Evolutionary conservation across 2,329 filamentous ascomycete genomes (phyloP).

Genomic region (Drechmeria coniospora): DNA sequence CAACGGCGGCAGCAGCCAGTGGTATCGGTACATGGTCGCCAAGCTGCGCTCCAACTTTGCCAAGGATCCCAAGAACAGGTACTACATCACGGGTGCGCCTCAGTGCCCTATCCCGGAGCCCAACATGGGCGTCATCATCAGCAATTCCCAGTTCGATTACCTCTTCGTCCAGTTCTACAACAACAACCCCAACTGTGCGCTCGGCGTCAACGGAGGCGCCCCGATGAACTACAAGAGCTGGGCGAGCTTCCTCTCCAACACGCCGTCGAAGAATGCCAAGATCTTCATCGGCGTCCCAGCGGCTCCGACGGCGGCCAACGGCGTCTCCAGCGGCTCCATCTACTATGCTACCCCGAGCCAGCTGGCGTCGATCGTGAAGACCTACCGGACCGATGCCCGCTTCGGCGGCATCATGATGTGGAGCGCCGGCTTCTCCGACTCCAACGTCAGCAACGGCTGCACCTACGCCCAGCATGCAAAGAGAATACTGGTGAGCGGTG

Average conservation of each 20-base stretch:
- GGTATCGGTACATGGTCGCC: constrained; percentile 8
- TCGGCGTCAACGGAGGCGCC: constrained; percentile 2
- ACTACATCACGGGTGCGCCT: constrained; percentile 31
- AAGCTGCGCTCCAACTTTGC: constrained; percentile 10
- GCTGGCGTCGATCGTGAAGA: constrained; percentile 14
- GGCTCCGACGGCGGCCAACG: constrained; percentile 18
- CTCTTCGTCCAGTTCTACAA: constrained; percentile 34
- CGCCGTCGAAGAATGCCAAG: constrained; percentile 11
- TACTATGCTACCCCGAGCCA: constrained; percentile 19
- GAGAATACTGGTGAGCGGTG: constrained; percentile 14
- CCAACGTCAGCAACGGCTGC: constrained; percentile 16
- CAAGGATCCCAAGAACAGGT: constrained; percentile 8
- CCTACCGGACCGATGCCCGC: constrained; percentile 12
- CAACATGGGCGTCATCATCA: constrained; percentile 27
- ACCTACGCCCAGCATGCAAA: constrained; percentile 24
- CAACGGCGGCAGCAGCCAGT: constrained; percentile 7
- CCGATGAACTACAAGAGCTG: constrained; percentile 11
- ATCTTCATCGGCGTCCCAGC: constrained; percentile 16
- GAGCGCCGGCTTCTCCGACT: constrained; percentile 24
- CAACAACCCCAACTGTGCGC: constrained; percentile 19
- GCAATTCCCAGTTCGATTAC: constrained; percentile 13
- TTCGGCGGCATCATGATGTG: constrained; percentile 26
- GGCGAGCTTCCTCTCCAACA: constrained; percentile 10
- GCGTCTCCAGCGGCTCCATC: constrained; percentile 12
- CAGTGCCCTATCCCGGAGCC: constrained; percentile 20